phyloP scores from a whole-genome alignment of 257 asterid genomes.

The Solanum microdontum region DNA sequence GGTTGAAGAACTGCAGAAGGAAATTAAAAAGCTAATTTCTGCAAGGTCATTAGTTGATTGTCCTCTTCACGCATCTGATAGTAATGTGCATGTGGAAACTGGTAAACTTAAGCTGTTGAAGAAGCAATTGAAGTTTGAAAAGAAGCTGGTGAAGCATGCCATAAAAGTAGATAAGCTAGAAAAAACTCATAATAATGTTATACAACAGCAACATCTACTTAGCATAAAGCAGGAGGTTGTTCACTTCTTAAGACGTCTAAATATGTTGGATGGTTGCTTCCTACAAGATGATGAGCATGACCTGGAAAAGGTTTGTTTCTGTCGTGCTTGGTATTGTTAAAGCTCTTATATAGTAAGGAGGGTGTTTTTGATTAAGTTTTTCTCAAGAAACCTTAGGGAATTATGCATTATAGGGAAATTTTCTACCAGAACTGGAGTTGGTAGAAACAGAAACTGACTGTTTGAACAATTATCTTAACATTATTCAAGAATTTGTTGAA shows the following conservation, averaged over 20 bases:
- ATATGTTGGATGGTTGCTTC: conserved; percentile 33
- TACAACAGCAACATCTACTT: conserved; percentile 45
- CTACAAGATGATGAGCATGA: conserved; percentile 23
- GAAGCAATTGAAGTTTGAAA: conserved; percentile 62
- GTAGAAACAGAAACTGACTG: background rate
- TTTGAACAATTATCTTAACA: background rate
- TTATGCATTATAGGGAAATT: background rate
- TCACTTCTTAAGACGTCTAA: conserved; percentile 41
- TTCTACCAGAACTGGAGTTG: background rate
- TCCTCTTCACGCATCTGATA: conserved; percentile 13
- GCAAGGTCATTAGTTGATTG: conserved; percentile 15
- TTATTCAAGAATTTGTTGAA: background rate
- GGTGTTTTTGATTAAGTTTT: background rate
- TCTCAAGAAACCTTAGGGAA: background rate
- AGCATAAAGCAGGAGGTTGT: conserved; percentile 42
- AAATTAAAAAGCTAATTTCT: conserved; percentile 35
- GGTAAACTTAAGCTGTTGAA: conserved; percentile 40
- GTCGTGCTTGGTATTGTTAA: background rate
- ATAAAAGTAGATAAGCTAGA: conserved; percentile 48
- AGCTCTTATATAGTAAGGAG: background rate
- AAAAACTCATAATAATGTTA: conserved; percentile 42
- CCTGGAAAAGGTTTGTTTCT: conserved; percentile 62
- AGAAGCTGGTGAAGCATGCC: conserved; percentile 59
- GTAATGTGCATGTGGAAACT: conserved; percentile 21
- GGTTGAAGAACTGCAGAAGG: conserved; percentile 41